Evolutionary conservation across 1,139 yeast species (phyloP).

Genomic region (Debaryomyces coudertii): DNA sequence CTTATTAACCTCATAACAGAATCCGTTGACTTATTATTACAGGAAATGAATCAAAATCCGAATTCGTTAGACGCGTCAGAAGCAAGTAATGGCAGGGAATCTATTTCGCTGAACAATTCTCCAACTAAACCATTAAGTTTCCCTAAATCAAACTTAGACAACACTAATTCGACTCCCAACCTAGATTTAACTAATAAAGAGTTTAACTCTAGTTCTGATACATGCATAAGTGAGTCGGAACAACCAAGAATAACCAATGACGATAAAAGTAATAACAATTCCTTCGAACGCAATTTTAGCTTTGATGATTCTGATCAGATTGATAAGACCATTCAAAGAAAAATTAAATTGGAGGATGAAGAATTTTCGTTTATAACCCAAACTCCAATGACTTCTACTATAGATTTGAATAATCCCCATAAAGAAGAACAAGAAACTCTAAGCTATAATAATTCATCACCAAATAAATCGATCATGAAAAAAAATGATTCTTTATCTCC

Average conservation of each 20-base stretch:
- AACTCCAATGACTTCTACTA: constrained; percentile 31
- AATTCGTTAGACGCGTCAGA: constrained; percentile 10
- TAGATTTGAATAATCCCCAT: constrained; percentile 20
- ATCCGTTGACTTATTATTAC: constrained; percentile 32
- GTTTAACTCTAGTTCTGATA: constrained; percentile 47
- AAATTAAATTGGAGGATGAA: constrained; percentile 22
- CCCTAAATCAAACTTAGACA: constrained; percentile 19
- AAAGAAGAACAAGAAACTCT: constrained; percentile 4
- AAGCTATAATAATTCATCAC: constrained; percentile 26
- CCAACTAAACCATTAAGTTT: constrained; percentile 43
- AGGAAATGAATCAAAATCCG: constrained; percentile 28
- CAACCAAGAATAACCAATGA: constrained; percentile 14
- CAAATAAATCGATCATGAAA: constrained; percentile 47
- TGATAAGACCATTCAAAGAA: constrained; percentile 19
- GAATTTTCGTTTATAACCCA: constrained; percentile 37
- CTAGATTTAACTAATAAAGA: constrained; percentile 22
- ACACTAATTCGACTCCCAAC: constrained; percentile 7
- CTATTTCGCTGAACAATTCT: constrained; percentile 25
- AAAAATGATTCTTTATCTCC: constrained; percentile 37
- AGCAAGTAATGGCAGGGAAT: constrained; percentile 7
- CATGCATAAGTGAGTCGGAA: constrained; percentile 41
- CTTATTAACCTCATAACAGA: constrained; percentile 20
- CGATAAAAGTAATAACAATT: constrained; percentile 13
- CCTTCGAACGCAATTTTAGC: constrained; percentile 35
- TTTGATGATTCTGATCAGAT: constrained; percentile 23